Evolutionary conservation across 495 filamentous ascomycete genomes (phyloP).

Genomic region (Annulohypoxylon bovei): DNA sequence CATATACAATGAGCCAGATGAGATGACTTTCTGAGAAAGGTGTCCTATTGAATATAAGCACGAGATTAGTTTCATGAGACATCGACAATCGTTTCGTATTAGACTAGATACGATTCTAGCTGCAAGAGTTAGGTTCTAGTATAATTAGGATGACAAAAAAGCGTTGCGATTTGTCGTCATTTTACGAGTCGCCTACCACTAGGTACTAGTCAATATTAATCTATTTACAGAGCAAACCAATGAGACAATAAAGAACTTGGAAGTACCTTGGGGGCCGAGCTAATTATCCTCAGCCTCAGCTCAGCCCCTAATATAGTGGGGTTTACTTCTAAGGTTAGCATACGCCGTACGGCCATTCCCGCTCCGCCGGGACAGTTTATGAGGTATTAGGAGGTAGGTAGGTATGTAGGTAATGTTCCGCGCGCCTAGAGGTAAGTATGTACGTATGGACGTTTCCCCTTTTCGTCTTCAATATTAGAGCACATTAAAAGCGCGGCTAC

Average conservation of each 20-base stretch:
- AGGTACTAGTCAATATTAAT: neutral
- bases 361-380: neutral
- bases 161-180: conserved; percentile 4
- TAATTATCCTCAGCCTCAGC: conserved; percentile 42
- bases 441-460: no score
- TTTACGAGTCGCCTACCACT: neutral
- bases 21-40: neutral
- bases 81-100: no score
- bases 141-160: no score
- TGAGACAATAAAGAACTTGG: conserved; percentile 9
- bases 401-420: no score
- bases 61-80: neutral
- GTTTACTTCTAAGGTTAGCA: neutral
- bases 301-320: conserved; percentile 30
- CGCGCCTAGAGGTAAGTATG: neutral
- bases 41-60: neutral
- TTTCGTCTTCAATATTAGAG: neutral
- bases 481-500: neutral
- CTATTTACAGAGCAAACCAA: conserved; percentile 20
- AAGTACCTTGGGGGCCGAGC: conserved; percentile 22
- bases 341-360: neutral
- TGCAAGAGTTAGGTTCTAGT: no score
- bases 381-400: neutral
- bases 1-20: neutral
- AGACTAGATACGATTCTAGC: no score